These are phyloP conservation scores for Camellia oleifera DNA, from an alignment of 179 eudicot genomes.

Conservation along the genomic window DNA sequence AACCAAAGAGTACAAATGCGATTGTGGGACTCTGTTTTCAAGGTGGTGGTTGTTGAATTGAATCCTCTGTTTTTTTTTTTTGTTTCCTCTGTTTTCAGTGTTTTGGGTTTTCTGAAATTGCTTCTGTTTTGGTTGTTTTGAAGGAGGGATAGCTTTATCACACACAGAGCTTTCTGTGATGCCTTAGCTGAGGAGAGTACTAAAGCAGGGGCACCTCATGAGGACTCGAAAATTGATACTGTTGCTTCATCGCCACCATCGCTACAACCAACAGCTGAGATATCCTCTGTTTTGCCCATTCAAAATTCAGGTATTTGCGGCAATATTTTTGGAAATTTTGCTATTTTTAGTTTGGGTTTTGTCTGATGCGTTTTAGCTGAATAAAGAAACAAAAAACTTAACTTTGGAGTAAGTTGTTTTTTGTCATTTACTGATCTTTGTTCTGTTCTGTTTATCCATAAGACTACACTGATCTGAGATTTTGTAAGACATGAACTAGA, in stretches of 20 bases:
- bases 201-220: slow-evolving; percentile 34
- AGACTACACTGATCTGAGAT: slow-evolving; percentile 14
- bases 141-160: slow-evolving; percentile 95
- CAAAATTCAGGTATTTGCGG: slow-evolving; percentile 58
- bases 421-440: slow-evolving; percentile 49
- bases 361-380: slow-evolving; percentile 11
- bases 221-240: slow-evolving; percentile 27
- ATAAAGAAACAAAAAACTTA: slow-evolving; percentile 16
- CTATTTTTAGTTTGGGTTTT: slow-evolving; percentile 16
- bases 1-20: slow-evolving; percentile 54
- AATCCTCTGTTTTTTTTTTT: neutral
- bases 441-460: slow-evolving; percentile 27
- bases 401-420: slow-evolving; percentile 32
- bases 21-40: slow-evolving; percentile 53
- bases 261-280: slow-evolving; percentile 29
- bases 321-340: slow-evolving; percentile 15
- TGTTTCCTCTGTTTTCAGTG: neutral
- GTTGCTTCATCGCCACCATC: slow-evolving; percentile 25
- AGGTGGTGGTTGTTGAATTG: slow-evolving; percentile 27
- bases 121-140: slow-evolving; percentile 16
- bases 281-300: slow-evolving; percentile 41
- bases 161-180: slow-evolving; percentile 98
- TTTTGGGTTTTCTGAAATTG: slow-evolving; percentile 14
- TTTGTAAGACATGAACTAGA: neutral
- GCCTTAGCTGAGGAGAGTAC: slow-evolving; percentile 82